phyloP scores from a whole-genome alignment of 2,329 filamentous ascomycete species.

The Fusarium aywerte region DNA sequence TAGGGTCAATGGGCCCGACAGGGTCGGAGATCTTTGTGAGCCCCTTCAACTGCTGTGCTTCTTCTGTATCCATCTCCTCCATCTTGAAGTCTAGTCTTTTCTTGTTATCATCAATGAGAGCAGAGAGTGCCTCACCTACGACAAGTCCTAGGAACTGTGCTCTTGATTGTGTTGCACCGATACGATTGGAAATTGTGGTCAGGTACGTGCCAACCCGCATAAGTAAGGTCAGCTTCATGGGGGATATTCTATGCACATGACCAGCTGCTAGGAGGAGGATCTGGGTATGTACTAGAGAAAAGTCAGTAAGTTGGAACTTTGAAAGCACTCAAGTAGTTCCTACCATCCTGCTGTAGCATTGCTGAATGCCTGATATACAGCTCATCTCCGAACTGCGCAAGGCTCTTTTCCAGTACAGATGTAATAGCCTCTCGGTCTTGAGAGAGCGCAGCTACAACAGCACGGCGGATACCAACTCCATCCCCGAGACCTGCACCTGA shows the following conservation, averaged over 20 bases:
- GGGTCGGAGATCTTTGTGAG: slow-evolving; percentile 72
- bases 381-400: slow-evolving; percentile 83
- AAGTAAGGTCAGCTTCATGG: slow-evolving; percentile 73
- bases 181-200: slow-evolving; percentile 83
- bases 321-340: background rate
- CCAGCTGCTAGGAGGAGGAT: slow-evolving; percentile 80
- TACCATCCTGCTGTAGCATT: slow-evolving; percentile 89
- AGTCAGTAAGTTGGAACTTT: slow-evolving; percentile 34
- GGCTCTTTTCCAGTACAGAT: slow-evolving; percentile 71
- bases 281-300: slow-evolving; percentile 78
- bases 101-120: slow-evolving; percentile 72
- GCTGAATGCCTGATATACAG: slow-evolving; percentile 88
- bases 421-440: slow-evolving; percentile 63
- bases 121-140: slow-evolving; percentile 77
- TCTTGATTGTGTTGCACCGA: slow-evolving; percentile 78
- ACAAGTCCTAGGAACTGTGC: slow-evolving; percentile 89
- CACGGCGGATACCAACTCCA: slow-evolving; percentile 72
- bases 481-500: slow-evolving; percentile 74
- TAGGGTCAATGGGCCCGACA: slow-evolving; percentile 65
- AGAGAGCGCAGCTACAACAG: slow-evolving; percentile 68
- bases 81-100: slow-evolving; percentile 85
- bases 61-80: slow-evolving; percentile 78
- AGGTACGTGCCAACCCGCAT: slow-evolving; percentile 80
- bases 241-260: slow-evolving; percentile 74
- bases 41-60: slow-evolving; percentile 79